These are phyloP conservation scores for Remersonia thermophila DNA, from an alignment of 2,329 filamentous ascomycete genomes.

Conservation along the genomic window DNA sequence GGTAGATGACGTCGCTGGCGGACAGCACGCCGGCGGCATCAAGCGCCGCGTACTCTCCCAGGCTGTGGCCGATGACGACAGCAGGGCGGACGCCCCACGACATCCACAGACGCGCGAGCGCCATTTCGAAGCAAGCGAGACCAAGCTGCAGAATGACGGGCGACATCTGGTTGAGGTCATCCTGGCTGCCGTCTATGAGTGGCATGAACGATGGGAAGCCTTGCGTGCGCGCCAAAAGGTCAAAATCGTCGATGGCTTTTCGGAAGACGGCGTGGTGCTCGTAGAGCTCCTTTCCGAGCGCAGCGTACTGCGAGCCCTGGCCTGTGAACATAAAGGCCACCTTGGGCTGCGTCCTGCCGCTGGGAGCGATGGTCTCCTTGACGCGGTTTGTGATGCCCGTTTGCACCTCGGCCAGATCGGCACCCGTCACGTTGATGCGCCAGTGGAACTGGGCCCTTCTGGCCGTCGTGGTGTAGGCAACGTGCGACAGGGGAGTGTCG, in stretches of 20 bases:
- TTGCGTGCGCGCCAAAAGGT: constrained; percentile 36
- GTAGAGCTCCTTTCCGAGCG: constrained; percentile 39
- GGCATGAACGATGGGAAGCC: constrained; percentile 45
- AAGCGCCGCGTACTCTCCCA: constrained; percentile 64
- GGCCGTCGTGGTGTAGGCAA: constrained; percentile 59
- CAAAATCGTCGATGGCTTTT: constrained; percentile 43
- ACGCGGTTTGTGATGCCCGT: constrained; percentile 29
- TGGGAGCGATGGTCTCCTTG: constrained; percentile 31
- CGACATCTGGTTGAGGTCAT: constrained; percentile 32
- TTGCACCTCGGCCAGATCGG: constrained; percentile 30
- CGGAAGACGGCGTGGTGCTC: constrained; percentile 35
- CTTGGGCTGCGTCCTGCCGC: constrained; percentile 31
- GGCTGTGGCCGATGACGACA: constrained; percentile 47
- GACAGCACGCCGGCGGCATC: constrained; percentile 59
- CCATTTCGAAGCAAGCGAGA: constrained; percentile 44
- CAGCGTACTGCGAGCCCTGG: constrained; percentile 43
- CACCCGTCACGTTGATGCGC: constrained; percentile 37
- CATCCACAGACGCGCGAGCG: constrained; percentile 42
- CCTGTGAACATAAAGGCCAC: constrained; percentile 44
- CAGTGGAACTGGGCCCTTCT: constrained; percentile 48
- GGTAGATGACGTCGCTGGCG: constrained; percentile 56
- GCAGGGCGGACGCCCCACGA: constrained; percentile 43
- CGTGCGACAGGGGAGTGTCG: constrained; percentile 39
- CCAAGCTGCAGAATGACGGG: constrained; percentile 42
- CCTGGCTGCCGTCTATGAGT: constrained; percentile 33